Base-by-base conservation (phyloP, 2,329 filamentous ascomycete genomes). In the Ceratocystis harringtonii region DNA sequence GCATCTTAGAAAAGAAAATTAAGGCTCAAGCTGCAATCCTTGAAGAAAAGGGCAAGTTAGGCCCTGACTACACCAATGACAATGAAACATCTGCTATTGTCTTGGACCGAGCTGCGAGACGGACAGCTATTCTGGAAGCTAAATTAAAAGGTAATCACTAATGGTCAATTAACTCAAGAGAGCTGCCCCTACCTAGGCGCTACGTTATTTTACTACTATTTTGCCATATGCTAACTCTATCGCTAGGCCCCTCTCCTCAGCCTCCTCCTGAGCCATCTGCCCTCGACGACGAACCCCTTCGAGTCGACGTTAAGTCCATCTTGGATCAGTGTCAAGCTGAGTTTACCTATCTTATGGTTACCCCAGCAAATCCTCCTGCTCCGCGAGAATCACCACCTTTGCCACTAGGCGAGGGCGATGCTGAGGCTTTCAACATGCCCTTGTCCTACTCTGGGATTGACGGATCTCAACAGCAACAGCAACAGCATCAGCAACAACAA, bases 1-100 rank as follows among this genome's bases (percentile, higher is more conserved):
- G 85, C 65, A 90, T 97, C 76, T 81, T 97, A 68, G 92, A 97
- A 77, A 84, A 86, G 71, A 94, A 92, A 69, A 79, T 96, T 71
- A 91, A 88, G 75, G 88, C 90, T 69, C 90, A 96, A 77, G 82
- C 89, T 25, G 81, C 83, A 64, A 8, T 58, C 12, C 52, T 58
- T 10, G 52, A 6, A 17, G 52, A 58, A 32, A 87, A 91, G 76
- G 79, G 84, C 68, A 88, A 86, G 69, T 76, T 81, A 19, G 78
- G 80, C 28, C 78, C 74, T 70, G 72, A 73, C n/a, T 69, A 78
- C 73, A 71, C 77, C 73, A 69, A 73, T n/a, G 71, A 77, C 73
- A 69, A 73, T n/a, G 69, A 78, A 73, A 71, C 77, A 73, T 69
- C 79, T n/a, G 58, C 64, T 17, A 61, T 68, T 74, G 68, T 79